Base-by-base conservation (phyloP, 352 stramenopile genomes). In the Pythium myriotylum region DNA sequence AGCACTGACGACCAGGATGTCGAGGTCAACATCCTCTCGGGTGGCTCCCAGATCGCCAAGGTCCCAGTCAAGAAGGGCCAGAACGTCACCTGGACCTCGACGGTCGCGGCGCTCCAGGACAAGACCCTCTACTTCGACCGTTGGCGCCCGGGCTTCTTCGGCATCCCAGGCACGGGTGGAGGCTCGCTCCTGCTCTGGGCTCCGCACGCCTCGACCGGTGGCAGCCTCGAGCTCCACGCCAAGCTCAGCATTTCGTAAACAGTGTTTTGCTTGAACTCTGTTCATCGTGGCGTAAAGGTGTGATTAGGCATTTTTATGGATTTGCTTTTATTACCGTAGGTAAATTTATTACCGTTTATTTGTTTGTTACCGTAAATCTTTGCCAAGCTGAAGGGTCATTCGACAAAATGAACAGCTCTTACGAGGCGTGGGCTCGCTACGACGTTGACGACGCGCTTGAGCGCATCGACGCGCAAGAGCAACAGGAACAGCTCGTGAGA, bases 81-180 rank as follows among this genome's bases (percentile, higher is more conserved):
- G 23, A 80, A 59, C 22, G 74, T 71, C 3, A 59, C 41, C n/a
- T 87, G 77, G 76, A 74, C 68, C 7, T 73, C 70, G 19, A 65
- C 58, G 2, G 46, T 86, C n/a, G 19, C 50, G 0, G 64, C 62
- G 20, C 24, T 90, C 37, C 59, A 74, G 49, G 70, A 67, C 61
- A 87, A 84, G 73, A 91, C 82, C n/a, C 35, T 89, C 48, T 91
- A 91, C 70, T 17, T 91, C 33, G 82, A 91, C 75, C 79, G 83
- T 13, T 92, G 80, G 83, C 81, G 83, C n/a, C 69, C 77, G 7
- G 75, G 77, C 4, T 72, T 88, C 52, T 64, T 89, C 3, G 74
- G 76, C 22, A 55, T 92, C 9, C 77, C 80, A 0, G 76, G 79
- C 29, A 86, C 73, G 19, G 74, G 73, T 9, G 83, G 83, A 27